Percentiles rank a stretch among this genome's conserved stretches.
phyloP scores from a whole-genome alignment of 768 basidiomycete species.

The Pleurotus platypus region DNA sequence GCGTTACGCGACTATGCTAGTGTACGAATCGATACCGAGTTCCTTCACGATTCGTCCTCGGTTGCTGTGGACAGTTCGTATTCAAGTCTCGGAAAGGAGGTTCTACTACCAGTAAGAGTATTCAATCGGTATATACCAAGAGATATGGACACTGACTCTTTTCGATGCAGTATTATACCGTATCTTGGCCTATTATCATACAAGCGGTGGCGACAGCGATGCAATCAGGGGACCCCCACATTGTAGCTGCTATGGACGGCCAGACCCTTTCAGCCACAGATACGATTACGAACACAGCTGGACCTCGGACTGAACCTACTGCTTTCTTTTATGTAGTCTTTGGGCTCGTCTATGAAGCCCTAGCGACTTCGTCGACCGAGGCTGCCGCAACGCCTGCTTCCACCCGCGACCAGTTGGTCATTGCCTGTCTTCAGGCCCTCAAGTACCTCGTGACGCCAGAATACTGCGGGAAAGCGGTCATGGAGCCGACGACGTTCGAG shows the following conservation, averaged over 20 bases:
- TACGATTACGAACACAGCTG: conserved; percentile 18
- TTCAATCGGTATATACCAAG: background rate
- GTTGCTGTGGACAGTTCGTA: conserved; percentile 79
- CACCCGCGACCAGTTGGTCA: conserved; percentile 41
- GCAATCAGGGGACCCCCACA: conserved; percentile 60
- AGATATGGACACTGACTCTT: background rate
- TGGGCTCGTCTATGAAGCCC: conserved; percentile 90
- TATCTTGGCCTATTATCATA: conserved; percentile 78
- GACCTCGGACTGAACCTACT: conserved; percentile 56
- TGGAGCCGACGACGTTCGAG: conserved; percentile 81
- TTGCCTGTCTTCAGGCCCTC: conserved; percentile 71
- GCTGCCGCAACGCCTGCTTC: conserved; percentile 35
- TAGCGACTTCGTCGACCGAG: conserved; percentile 65
- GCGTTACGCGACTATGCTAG: conserved; percentile 90
- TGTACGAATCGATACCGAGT: conserved; percentile 85
- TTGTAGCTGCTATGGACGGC: conserved; percentile 82
- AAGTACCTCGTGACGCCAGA: conserved; percentile 75
- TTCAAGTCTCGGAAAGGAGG: conserved; percentile 86
- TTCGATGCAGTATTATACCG: conserved; percentile 71
- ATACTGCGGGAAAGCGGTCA: conserved; percentile 76
- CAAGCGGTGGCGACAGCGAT: conserved; percentile 83
- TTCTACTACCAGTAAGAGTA: conserved; percentile 78
- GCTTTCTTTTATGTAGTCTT: conserved; percentile 87
- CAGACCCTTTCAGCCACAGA: conserved; percentile 33
- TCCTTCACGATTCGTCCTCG: conserved; percentile 69